Evolutionary conservation across 1,284 basidiomycete species (phyloP), one percentile per base, ranked within the genome.

Genomic region (Stereum hirsutum): DNA sequence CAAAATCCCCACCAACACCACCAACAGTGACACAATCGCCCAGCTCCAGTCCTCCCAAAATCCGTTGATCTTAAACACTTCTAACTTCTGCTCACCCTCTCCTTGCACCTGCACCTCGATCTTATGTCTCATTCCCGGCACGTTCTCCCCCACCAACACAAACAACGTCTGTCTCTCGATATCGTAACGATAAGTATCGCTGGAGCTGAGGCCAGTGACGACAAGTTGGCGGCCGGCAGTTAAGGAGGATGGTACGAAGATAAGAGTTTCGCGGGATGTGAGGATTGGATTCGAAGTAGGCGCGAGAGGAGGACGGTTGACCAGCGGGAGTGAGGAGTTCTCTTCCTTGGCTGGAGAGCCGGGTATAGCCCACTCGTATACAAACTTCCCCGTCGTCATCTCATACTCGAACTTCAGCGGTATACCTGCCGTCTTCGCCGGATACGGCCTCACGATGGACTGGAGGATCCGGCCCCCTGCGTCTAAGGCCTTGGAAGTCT

Each of bases 391-490:
- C 0, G 73, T 76, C 41, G 74, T 81, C 65, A 84, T 71, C 56
- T 89, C 85, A 54, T 88, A 88, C 20, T 75, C 66, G 55, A 84
- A 85, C 20, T 58, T 59, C 12, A 76, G 56, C 0, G 86, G 86
- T 11, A 85, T 70, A 10, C 86, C 87, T 1, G 83, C 81, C 0
- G 78, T 82, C 61, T 89, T 89, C 26, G 85, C 80, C 3, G 86
- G 71, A 56, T 89, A 89, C 12, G 87, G 86, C 5, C 86, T 69
- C 17, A 92, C 88, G 42, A 97, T 63, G 1, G 84, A 75, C 23
- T 78, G 68, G 2, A 97, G 66, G 37, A 92, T 79, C 6, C 94
- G 70, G 0, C 72, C 88, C 3, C 93, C 92, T 26, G 81, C 76
- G 57, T 96, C 93, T 19, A 92, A 68, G 19, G 72, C 72, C 11